phyloP scores from a whole-genome alignment of 345 rosid species.

The Lenwebbia sp. region DNA sequence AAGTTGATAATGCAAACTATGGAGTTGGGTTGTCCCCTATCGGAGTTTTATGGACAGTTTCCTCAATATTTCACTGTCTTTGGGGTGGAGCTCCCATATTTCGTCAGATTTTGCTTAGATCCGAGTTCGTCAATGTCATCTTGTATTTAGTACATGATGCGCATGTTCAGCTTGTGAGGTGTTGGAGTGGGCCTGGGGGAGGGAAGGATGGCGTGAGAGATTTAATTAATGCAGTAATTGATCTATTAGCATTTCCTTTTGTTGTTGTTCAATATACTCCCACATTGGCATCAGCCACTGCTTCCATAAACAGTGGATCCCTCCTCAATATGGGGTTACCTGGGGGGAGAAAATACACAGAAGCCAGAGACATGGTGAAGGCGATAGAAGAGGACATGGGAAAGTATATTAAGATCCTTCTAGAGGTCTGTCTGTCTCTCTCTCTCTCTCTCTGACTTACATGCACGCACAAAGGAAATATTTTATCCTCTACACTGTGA shows the following conservation, averaged over 20 bases:
- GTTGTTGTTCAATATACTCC: slow-evolving; percentile 82
- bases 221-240: slow-evolving; percentile 54
- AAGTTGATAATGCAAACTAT: slow-evolving; percentile 21
- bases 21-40: slow-evolving; percentile 63
- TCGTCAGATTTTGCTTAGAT: slow-evolving; percentile 64
- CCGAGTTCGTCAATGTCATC: slow-evolving; percentile 51
- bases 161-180: slow-evolving; percentile 75
- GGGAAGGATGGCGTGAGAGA: slow-evolving; percentile 86
- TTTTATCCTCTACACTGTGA: neutral
- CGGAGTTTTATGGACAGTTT: slow-evolving; percentile 80
- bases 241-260: slow-evolving; percentile 90
- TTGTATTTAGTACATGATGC: slow-evolving; percentile 51
- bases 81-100: slow-evolving; percentile 62
- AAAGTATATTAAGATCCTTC: slow-evolving; percentile 62
- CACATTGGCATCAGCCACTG: slow-evolving; percentile 63
- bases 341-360: slow-evolving; percentile 66
- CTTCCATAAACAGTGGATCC: slow-evolving; percentile 89
- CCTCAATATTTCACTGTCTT: slow-evolving; percentile 81
- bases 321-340: slow-evolving; percentile 83
- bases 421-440: slow-evolving; percentile 50
- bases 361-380: slow-evolving; percentile 67
- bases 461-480: neutral
- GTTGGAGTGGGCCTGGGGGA: slow-evolving; percentile 90
- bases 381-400: slow-evolving; percentile 90
- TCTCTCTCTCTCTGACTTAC: neutral